Percentiles rank a stretch among this genome's conserved stretches.
Evolutionary conservation across 1,284 basidiomycete genomes (phyloP).

Genomic region (Sporisorium exsertum): DNA sequence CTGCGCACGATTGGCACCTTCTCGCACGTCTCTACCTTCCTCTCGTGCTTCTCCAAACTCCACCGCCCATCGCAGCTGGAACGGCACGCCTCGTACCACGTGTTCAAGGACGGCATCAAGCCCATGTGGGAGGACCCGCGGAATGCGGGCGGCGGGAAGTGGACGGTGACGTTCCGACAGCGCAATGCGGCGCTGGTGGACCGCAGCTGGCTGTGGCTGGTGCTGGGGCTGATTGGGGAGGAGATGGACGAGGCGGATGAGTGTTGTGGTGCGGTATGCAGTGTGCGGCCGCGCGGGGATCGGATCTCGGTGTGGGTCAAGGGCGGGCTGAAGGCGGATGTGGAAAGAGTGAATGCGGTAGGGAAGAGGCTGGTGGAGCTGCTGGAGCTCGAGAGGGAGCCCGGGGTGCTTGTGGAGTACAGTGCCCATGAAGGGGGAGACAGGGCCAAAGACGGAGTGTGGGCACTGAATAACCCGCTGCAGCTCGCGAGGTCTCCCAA

Average conservation of each 20-base stretch:
- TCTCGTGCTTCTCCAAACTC: constrained; percentile 93
- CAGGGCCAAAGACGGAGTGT: constrained; percentile 10
- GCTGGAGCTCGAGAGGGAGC: constrained; percentile 42
- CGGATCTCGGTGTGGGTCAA: constrained; percentile 90
- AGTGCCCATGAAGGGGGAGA: constrained; percentile 25
- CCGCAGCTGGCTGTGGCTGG: constrained; percentile 88
- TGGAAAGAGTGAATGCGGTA: constrained; percentile 83
- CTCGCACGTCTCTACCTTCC: constrained; percentile 80
- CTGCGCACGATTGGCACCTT: constrained; percentile 61
- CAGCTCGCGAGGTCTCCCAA: constrained; percentile 19
- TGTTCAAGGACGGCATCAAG: constrained; percentile 88
- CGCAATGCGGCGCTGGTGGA: constrained; percentile 83
- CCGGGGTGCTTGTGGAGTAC: constrained; percentile 48
- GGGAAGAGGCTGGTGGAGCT: constrained; percentile 75
- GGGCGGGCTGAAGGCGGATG: constrained; percentile 77
- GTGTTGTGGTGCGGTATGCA: constrained; percentile 84
- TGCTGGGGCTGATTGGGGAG: constrained; percentile 90
- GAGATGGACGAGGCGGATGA: constrained; percentile 86
- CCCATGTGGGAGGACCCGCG: constrained; percentile 97
- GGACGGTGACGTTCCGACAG: constrained; percentile 87
- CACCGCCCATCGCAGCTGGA: constrained; percentile 88
- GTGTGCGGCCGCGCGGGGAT: constrained; percentile 85
- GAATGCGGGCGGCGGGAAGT: constrained; percentile 90
- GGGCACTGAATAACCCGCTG: constrained; percentile 23
- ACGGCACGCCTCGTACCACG: constrained; percentile 89